phyloP scores from a whole-genome alignment of 305 asterid genomes.

The Rubia peregrina region DNA sequence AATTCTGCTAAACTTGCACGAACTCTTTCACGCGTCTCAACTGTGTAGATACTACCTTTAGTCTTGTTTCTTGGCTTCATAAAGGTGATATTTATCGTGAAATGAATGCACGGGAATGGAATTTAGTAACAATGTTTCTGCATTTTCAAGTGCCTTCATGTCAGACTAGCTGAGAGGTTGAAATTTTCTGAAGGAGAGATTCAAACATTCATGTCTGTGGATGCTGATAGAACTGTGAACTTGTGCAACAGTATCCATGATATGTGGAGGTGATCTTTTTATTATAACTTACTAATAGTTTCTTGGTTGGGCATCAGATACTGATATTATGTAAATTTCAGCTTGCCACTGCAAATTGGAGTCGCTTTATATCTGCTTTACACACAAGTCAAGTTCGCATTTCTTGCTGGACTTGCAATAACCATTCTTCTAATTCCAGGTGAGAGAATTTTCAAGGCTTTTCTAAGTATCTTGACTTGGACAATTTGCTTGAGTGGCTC shows the following conservation, averaged over 20 bases:
- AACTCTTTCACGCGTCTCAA: not conserved
- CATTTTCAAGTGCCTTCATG: constrained; percentile 60
- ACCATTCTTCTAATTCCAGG: constrained; percentile 93
- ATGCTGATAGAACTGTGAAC: constrained; percentile 85
- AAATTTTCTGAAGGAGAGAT: constrained; percentile 98
- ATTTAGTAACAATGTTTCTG: constrained; percentile 5
- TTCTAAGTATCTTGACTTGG: not conserved
- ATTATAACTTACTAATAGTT: constrained; percentile 3
- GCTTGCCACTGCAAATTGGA: constrained; percentile 98
- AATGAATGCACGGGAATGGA: constrained; percentile 3
- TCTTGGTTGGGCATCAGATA: not conserved
- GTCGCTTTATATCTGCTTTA: constrained; percentile 82
- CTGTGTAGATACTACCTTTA: not conserved
- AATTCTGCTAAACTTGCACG: not conserved
- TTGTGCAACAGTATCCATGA: constrained; percentile 93
- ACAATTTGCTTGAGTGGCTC: no score
- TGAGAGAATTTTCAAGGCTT: constrained; percentile 13
- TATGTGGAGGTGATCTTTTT: constrained; percentile 70
- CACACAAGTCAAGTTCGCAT: constrained; percentile 86
- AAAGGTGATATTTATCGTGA: not conserved
- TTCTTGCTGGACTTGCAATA: constrained; percentile 77
- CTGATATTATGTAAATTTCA: constrained; percentile 27
- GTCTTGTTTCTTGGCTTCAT: not conserved
- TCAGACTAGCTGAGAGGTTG: constrained; percentile 85
- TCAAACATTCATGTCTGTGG: constrained; percentile 98